A percentile compares a stretch with the other conserved stretches of the same genome.
phyloP scores from a whole-genome alignment of 2,329 filamentous ascomycete species.

The Clarireedia monteithiana region DNA sequence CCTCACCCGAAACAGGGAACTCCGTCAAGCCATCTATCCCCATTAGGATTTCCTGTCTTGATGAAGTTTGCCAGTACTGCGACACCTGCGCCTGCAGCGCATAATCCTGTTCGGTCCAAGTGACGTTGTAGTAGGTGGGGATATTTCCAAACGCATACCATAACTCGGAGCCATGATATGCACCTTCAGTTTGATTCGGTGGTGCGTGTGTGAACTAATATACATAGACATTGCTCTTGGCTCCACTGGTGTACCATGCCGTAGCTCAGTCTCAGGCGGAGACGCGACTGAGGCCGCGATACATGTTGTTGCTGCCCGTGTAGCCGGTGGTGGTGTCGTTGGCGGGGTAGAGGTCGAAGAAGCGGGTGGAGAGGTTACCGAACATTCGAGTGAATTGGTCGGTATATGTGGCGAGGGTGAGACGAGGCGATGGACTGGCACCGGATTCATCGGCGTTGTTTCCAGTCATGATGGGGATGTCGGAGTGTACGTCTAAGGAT shows the following conservation, averaged over 20 bases:
- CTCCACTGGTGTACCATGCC: constrained; percentile 20
- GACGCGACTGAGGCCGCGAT: constrained; percentile 22
- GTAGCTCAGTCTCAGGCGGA: constrained; percentile 26
- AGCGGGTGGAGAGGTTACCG: neutral
- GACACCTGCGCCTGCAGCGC: constrained; percentile 36
- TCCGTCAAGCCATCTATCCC: neutral
- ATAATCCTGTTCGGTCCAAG: constrained; percentile 24
- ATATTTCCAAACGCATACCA: constrained; percentile 29
- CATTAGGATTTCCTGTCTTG: neutral
- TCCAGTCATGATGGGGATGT: constrained; percentile 28
- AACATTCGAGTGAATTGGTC: neutral
- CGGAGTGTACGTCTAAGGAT: constrained; percentile 13
- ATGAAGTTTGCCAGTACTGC: constrained; percentile 68
- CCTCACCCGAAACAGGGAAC: neutral
- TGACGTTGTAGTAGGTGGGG: constrained; percentile 5
- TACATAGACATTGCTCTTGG: constrained; percentile 22
- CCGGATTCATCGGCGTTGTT: constrained; percentile 27
- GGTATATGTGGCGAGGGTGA: constrained; percentile 6
- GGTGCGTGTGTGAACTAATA: constrained; percentile 29
- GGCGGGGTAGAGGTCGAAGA: constrained; percentile 11
- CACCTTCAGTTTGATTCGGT: constrained; percentile 17
- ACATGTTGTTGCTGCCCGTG: constrained; percentile 21
- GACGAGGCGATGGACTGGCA: neutral
- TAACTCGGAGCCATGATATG: constrained; percentile 27
- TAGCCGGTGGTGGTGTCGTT: constrained; percentile 12